phyloP scores from a whole-genome alignment of 2,329 filamentous ascomycete genomes.

The Aspergillus sp. region DNA sequence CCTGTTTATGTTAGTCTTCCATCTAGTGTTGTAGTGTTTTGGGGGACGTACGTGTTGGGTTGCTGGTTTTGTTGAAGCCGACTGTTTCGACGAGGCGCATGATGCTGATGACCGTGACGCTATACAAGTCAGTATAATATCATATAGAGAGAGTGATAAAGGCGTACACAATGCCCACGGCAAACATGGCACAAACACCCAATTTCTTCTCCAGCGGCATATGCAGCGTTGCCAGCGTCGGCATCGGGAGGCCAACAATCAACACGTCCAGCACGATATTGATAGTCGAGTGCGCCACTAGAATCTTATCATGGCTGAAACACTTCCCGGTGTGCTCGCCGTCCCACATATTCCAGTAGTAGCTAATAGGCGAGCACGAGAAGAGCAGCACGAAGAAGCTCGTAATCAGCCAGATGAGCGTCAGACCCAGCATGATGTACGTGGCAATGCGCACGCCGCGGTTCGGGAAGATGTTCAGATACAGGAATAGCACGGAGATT shows the following conservation, averaged over 20 bases:
- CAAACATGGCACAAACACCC: slow-evolving; percentile 3
- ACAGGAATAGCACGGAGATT: slow-evolving; percentile 1
- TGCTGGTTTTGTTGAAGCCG: slow-evolving; percentile 4
- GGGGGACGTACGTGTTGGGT: slow-evolving; percentile 3
- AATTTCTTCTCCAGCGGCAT: background rate
- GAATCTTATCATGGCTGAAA: background rate
- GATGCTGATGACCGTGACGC: slow-evolving; percentile 7
- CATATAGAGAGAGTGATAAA: no score
- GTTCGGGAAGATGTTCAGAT: slow-evolving; percentile 6
- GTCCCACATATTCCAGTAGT: slow-evolving; percentile 7
- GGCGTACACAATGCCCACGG: slow-evolving; percentile 1
- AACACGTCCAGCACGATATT: slow-evolving; percentile 6
- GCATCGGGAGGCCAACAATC: background rate
- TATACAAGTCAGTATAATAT: background rate
- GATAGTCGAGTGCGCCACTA: background rate
- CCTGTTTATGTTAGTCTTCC: background rate
- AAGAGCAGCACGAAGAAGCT: background rate
- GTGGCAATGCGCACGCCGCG: background rate
- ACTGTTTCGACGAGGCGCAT: slow-evolving; percentile 1
- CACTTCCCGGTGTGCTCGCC: slow-evolving; percentile 3
- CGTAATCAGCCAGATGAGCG: background rate
- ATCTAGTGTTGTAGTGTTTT: no score
- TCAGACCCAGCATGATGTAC: background rate
- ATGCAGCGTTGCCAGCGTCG: background rate
- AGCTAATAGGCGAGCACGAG: background rate